Base-by-base conservation (phyloP, 352 stramenopile genomes). In the Globisporangium heterothallicum region DNA sequence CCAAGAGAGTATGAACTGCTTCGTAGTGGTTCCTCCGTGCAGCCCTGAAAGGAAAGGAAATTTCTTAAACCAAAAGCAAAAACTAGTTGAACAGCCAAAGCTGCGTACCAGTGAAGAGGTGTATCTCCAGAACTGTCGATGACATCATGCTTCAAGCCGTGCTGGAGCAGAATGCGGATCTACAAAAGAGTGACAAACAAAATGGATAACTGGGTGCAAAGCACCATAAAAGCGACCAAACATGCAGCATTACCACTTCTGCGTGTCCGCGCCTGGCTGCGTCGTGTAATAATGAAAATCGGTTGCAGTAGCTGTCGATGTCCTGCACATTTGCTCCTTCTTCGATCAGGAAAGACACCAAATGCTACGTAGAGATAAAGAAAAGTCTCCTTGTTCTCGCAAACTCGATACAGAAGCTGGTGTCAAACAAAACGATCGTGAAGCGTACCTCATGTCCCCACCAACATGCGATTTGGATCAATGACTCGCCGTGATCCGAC, bases 381-480 rank as follows among this genome's bases (percentile, higher is more conserved):
- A 55, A 57, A 29, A 12, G 29, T 52, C 6, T 14, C 7, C 43
- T 35, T 7, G 21, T 54, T 12, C 49, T 21, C 19, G 27, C 12
- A 1, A 13, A 24, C 4, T 13, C 25, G n/a, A 25, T 12, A 27
- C 21, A 29, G 25, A 12, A n/a, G n/a, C n/a, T n/a, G n/a, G 8
- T n/a, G 52, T 32, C 6, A 29, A 2, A 19, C 18, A 46, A 27
- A 30, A 38, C 2, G 12, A 9, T 3, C 22, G 38, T 32, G 6
- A 12, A 25, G 38, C 58, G 21, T 52, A 85, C 74, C 54, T 63
- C 66, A 32, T 87, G 76, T 0, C 75, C 78, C 63, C 62, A 84
- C 78, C 78, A 89, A 22, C 78, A 89, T 13, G 78, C 76, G 19
- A 86, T 82, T 38, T 87, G 74, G 8, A 89, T 61, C 9, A 89